Percentiles rank a stretch among this genome's conserved stretches.
Evolutionary conservation across 2,329 filamentous ascomycete species (phyloP).

Genomic region (Ceratocystis cacaofunesta): DNA sequence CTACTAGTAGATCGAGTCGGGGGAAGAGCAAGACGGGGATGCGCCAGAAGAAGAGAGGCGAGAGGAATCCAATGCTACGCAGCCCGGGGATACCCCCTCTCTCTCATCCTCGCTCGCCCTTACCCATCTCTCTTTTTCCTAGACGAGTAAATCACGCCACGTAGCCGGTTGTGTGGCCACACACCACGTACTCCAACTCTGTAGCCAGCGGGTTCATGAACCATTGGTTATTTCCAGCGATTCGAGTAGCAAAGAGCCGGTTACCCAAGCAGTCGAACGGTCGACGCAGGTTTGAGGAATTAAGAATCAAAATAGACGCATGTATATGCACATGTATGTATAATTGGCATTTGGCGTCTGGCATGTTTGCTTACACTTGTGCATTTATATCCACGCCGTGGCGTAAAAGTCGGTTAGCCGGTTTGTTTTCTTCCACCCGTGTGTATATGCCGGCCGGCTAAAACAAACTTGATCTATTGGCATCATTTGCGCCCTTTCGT

Average conservation of each 20-base stretch:
- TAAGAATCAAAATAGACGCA: not conserved
- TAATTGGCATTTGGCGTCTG: not conserved
- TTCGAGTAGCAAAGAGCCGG: too few species aligned
- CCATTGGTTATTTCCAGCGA: too few species aligned
- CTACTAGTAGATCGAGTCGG: not conserved
- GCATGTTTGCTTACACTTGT: not conserved
- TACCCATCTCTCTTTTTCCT: not conserved
- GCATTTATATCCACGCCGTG: not conserved
- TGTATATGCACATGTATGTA: not conserved
- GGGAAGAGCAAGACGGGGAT: too few species aligned
- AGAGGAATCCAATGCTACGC: too few species aligned
- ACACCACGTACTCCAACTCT: not conserved
- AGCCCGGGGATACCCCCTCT: not conserved
- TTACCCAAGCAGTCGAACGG: too few species aligned
- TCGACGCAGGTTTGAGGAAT: too few species aligned
- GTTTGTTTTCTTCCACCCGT: not conserved
- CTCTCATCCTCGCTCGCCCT: not conserved
- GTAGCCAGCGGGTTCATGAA: too few species aligned
- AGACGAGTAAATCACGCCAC: not conserved
- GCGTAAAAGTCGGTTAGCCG: too few species aligned
- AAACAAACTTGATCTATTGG: not conserved
- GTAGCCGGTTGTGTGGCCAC: not conserved
- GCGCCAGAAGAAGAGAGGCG: too few species aligned
- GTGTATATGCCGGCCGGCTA: not conserved
- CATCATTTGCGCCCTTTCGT: not conserved